A percentile compares a stretch with the other conserved stretches of the same genome.
These are phyloP conservation scores for Saussurea involucrata DNA, from an alignment of 129 eudicot species.

Conservation along the genomic window DNA sequence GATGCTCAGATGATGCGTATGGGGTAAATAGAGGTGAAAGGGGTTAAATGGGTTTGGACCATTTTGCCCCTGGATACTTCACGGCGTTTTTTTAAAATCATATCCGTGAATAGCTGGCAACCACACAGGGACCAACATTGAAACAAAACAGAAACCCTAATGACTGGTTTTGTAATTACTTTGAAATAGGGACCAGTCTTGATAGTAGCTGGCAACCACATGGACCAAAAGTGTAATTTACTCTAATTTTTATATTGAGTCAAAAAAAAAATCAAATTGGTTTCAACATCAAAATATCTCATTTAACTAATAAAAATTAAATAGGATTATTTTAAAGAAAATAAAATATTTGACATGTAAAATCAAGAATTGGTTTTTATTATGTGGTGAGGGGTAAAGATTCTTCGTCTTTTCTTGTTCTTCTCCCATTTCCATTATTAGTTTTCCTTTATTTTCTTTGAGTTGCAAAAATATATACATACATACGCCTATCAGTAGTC, in stretches of 20 bases:
- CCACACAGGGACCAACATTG: too few relatives aligned
- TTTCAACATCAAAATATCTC: not conserved
- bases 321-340: not conserved
- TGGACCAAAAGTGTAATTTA: too few relatives aligned
- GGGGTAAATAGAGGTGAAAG: too few relatives aligned
- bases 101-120: too few relatives aligned
- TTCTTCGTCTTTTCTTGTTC: constrained; percentile 12
- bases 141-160: too few relatives aligned
- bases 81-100: too few relatives aligned
- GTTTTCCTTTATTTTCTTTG: not conserved
- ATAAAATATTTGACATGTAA: not conserved
- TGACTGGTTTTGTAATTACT: too few relatives aligned
- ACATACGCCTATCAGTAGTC: constrained; percentile 25
- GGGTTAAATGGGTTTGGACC: too few relatives aligned
- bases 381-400: constrained; percentile 4
- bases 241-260: not conserved
- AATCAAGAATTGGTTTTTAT: constrained; percentile 2
- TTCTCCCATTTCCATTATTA: constrained; percentile 9
- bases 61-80: too few relatives aligned
- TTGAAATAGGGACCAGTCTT: too few relatives aligned
- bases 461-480: constrained; percentile 9
- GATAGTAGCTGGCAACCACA: too few relatives aligned
- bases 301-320: not conserved
- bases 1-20: too few relatives aligned
- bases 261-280: not conserved